Evolutionary conservation across 2,329 filamentous ascomycete species (phyloP), one percentile per base, ranked within the genome.

Genomic region (Trichoderma sp.): DNA sequence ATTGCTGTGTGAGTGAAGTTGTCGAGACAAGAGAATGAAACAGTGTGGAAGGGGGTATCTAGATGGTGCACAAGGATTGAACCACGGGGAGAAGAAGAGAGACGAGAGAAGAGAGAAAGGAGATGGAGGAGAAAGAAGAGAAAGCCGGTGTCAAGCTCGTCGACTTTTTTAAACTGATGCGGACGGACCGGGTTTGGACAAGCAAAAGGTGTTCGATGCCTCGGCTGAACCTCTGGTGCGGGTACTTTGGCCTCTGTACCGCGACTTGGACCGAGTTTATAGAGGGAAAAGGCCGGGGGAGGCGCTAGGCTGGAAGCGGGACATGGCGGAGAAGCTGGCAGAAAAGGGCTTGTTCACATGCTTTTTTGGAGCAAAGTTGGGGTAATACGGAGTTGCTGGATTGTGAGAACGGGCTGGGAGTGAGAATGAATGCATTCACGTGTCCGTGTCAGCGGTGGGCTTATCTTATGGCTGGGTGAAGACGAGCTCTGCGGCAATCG

Each of bases 221-320:
- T 68, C 66, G 66, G 66, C 59, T 65, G 52, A n/a, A 68, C 50
- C 35, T 35, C 53, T 57, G 66, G 39, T 56, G 60, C 66, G 58
- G 66, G 56, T 67, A 67, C 60, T 27, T 17, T 52, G 59, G 19
- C 54, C 60, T n/a, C 12, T 35, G 42, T 50, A 61, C 58, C 58
- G 58, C 58, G 42, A 27, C 48, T 64, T 64, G 63, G 27, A 57
- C 64, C 64, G 50, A 54, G 52, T 54, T 54, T 34, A n/a, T 58
- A 53, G 58, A n/a, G 2, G 10, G 17, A 25, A 27, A 22, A 17
- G 13, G 48, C 19, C 13, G 64, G 35, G 35, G 50, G 22, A 34
- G 34, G 42, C 61, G 61, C 67, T 68, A 68, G 34, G 12, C 67
- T 35, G 25, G 58, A 67, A 50, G 35, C 59, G 57, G 65, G 50